Evolutionary conservation across 306 rosid genomes (phyloP), one percentile per base, ranked within the genome.

Genomic region (Cyamopsis tetragonoloba): DNA sequence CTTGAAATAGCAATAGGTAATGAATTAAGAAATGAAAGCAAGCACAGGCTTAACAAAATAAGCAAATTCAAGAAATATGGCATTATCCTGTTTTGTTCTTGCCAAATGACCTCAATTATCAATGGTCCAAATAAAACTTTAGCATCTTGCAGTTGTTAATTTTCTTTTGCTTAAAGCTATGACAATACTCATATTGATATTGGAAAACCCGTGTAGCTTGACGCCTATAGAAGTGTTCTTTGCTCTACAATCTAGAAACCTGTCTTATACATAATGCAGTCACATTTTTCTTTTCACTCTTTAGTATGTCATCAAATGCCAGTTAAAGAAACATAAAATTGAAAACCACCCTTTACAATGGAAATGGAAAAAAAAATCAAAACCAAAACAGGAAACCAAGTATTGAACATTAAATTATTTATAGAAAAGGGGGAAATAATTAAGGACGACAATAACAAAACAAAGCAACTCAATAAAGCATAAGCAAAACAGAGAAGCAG

Each of bases 101-200:
- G 24, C 51, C 43, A 49, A 2, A 50, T 32, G 30, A 1, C 35
- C 49, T 68, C 28, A n/a, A n/a, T n/a, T n/a, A n/a, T 2, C 48
- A 68, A 54, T 47, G 79, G 62, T 61, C 65, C 28, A 24, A 42
- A 22, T 9, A 34, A 35, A 8, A 46, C 39, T 55, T 48, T n/a
- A 28, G 3, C 15, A 47, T 28, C 31, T 53, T 4, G 38, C 12
- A 38, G 34, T 34, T 73, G 37, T 7, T 61, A 11, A 48, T 20
- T 30, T 60, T 23, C 37, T 37, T 27, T 41, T 10, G 47, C 35
- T 14, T 51, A 14, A 7, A 24, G 30, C 14, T 46, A 47, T 37
- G 20, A 0, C 20, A 57, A 50, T n/a, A 26, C 62, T 47, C 55
- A 28, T 57, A 65, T 46, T 5, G 4, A 37, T 12, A 20, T 49